phyloP scores from a whole-genome alignment of 345 rosid genomes.

The Tarenaya hassleriana region DNA sequence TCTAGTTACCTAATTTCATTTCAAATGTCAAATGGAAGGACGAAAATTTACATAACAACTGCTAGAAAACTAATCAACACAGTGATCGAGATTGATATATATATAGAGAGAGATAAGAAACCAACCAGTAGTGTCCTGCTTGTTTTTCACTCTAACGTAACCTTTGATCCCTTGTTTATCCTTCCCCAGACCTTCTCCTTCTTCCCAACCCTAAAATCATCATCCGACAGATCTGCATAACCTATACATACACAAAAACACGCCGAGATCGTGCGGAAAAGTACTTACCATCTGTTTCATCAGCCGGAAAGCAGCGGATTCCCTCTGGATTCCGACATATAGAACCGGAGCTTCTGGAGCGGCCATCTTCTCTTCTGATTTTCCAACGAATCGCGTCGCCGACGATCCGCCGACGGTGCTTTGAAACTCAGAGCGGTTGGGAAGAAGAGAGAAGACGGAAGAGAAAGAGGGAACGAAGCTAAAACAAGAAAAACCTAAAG shows the following conservation, averaged over 20 bases:
- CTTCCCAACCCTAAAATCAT: constrained; percentile 84
- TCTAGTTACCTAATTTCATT: no score
- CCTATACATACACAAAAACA: not conserved
- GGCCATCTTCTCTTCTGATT: constrained; percentile 48
- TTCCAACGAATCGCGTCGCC: no score
- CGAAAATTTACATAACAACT: no score
- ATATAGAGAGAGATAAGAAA: constrained; percentile 9
- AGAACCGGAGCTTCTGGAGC: constrained; percentile 83
- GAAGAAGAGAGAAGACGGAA: constrained; percentile 30
- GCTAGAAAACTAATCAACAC: no score
- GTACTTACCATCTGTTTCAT: constrained; percentile 87
- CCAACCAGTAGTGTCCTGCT: constrained; percentile 73
- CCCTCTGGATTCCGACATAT: constrained; percentile 61
- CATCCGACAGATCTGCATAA: constrained; percentile 12
- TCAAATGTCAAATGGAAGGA: no score
- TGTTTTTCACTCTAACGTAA: constrained; percentile 75
- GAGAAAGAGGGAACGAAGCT: constrained; percentile 10
- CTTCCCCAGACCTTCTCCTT: constrained; percentile 98
- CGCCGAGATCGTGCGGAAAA: not conserved
- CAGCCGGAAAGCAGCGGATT: constrained; percentile 77
- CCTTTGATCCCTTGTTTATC: constrained; percentile 98
- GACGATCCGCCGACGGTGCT: constrained; percentile 37
- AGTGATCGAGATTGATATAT: no score
- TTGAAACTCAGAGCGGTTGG: constrained; percentile 5
- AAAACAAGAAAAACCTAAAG: constrained; percentile 25